Percentiles rank a stretch among this genome's conserved stretches.
These are phyloP conservation scores for Pythium aquatile DNA, from an alignment of 352 stramenopile genomes.

Conservation along the genomic window DNA sequence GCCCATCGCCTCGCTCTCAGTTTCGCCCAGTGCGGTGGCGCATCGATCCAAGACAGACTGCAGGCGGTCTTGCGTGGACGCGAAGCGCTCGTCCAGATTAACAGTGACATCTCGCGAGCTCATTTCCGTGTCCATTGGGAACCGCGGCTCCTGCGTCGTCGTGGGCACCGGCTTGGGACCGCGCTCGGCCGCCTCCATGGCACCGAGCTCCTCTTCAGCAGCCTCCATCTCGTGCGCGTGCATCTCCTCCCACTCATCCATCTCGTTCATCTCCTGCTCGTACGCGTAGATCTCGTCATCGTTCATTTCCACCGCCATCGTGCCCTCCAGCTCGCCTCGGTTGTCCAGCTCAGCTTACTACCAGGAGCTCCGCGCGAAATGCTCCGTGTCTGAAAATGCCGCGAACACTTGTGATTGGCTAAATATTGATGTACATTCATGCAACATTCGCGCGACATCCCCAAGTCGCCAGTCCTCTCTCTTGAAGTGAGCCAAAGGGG, in stretches of 20 bases:
- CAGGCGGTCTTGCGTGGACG: constrained; percentile 44
- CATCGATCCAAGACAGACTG: constrained; percentile 63
- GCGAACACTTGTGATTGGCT: constrained; percentile 32
- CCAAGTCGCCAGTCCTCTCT: not conserved
- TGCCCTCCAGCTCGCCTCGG: not conserved
- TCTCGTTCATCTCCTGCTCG: constrained; percentile 72
- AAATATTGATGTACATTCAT: constrained; percentile 14
- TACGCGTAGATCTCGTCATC: constrained; percentile 76
- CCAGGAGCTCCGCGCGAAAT: constrained; percentile 4
- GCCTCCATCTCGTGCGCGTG: constrained; percentile 80
- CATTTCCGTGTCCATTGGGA: not conserved
- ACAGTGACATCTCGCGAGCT: constrained; percentile 10
- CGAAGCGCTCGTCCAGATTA: constrained; percentile 30
- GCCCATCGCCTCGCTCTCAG: constrained; percentile 35
- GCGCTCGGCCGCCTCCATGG: constrained; percentile 53
- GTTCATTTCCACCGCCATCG: constrained; percentile 36
- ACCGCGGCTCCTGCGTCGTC: not conserved
- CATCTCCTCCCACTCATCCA: constrained; percentile 86
- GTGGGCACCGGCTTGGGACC: not conserved
- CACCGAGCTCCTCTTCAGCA: constrained; percentile 57
- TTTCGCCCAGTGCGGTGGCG: constrained; percentile 55
- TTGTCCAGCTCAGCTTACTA: not conserved
- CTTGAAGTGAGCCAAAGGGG: constrained; percentile 11
- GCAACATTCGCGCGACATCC: constrained; percentile 16
- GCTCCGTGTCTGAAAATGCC: constrained; percentile 21